Evolutionary conservation across 768 basidiomycete genomes (phyloP), one percentile per base, ranked within the genome.

Genomic region (Pleurotus tuoliensis): DNA sequence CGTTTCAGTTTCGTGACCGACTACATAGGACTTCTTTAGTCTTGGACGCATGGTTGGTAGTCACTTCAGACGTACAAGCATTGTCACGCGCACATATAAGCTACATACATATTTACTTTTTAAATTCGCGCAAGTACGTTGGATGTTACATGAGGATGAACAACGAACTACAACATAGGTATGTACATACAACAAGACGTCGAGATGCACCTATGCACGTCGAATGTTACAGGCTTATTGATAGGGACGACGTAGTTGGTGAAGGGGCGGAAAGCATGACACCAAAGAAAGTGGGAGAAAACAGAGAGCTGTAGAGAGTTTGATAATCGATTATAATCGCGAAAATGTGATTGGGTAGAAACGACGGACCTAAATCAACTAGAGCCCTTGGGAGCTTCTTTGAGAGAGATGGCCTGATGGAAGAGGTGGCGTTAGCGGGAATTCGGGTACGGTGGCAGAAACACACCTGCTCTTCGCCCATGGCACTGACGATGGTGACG

Each of bases 381-480:
- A 56, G 53, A 13, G 55, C 79, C 80, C 76, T 88, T 87, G 62
- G 92, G 92, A 55, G 90, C 89, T 73, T 95, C 94, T 83, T 98
- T 96, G 73, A 54, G 84, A 63, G 91, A 87, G 67, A 96, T 88
- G 61, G 90, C 87, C 83, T 85, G 69, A 59, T 56, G 55, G 51
- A 55, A 24, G 20, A 57, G 16, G 57, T 56, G 55, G 49, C 27
- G 18, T 41, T 22, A 50, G 44, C 27, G 7, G 51, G 39, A 20
- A 34, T 13, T 38, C 12, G 30, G 39, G 30, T 37, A 20, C n/a
- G 40, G 41, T n/a, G 41, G 15, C 16, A 18, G 41, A 50, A 41
- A 59, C 67, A 18, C 61, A 82, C 86, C 79, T 88, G 87, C 76
- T 97, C 94, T 76, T 98, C 94, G 59, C 80, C 81, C 95, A 98